Percentiles rank a stretch among this genome's conserved stretches.
These are phyloP conservation scores for Yamagishiella unicocca DNA, from an alignment of 139 green algal species.

Conservation along the genomic window DNA sequence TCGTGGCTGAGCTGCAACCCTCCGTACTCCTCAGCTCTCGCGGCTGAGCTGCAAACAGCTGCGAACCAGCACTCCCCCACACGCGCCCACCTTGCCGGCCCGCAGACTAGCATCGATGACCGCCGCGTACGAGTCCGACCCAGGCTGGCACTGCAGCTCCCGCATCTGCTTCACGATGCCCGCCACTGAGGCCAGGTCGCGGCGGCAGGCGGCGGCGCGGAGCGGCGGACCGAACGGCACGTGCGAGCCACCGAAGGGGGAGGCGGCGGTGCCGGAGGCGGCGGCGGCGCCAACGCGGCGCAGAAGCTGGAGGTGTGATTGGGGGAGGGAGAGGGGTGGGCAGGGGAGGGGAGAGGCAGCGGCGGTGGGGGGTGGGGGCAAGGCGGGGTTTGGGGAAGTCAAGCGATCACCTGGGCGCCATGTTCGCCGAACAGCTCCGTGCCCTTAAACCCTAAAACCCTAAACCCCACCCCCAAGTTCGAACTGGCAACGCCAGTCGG, in stretches of 20 bases:
- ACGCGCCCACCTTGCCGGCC: not conserved
- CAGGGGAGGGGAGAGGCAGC: not conserved
- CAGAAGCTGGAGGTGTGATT: conserved; percentile 35
- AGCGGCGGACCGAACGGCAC: conserved; percentile 38
- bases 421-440: too few relatives aligned
- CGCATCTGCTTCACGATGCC: conserved; percentile 26
- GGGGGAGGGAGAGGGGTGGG: not conserved
- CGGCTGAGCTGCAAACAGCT: not conserved
- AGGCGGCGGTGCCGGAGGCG: not conserved
- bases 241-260: conserved; percentile 15
- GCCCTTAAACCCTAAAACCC: not conserved
- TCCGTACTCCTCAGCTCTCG: not conserved
- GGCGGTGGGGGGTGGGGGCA: not conserved
- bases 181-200: conserved; percentile 2
- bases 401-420: too few relatives aligned
- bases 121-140: conserved; percentile 24
- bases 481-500: too few relatives aligned
- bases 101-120: not conserved
- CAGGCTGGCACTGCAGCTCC: conserved; percentile 4
- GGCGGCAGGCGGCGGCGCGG: conserved; percentile 1
- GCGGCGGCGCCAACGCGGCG: not conserved
- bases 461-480: not conserved
- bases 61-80: not conserved
- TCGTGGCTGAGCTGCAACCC: not conserved
- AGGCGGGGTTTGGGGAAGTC: not conserved